These are phyloP conservation scores for Fonsecaea pedrosoi DNA, from an alignment of 2,329 filamentous ascomycete genomes.

Conservation along the genomic window DNA sequence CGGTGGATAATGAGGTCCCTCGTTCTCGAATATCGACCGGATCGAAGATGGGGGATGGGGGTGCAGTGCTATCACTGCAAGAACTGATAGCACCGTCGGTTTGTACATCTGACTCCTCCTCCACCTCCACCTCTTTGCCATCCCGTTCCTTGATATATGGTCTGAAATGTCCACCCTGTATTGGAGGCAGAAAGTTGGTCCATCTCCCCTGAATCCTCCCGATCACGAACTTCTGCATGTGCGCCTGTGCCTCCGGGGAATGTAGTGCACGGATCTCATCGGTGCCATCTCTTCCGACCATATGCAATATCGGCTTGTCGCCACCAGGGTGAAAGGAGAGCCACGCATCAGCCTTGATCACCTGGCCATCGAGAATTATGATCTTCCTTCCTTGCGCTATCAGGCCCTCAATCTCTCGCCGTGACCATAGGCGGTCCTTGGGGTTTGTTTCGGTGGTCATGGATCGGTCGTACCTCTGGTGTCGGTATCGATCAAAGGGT, in stretches of 20 bases:
- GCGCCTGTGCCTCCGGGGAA: slow-evolving; percentile 74
- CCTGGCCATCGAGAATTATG: slow-evolving; percentile 79
- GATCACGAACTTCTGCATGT: slow-evolving; percentile 83
- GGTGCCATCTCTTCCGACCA: slow-evolving; percentile 92
- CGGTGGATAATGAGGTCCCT: slow-evolving; percentile 60
- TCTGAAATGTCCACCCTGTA: slow-evolving; percentile 83
- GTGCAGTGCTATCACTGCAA: slow-evolving; percentile 43
- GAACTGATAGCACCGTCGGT: slow-evolving; percentile 33
- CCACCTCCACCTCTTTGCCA: slow-evolving; percentile 47
- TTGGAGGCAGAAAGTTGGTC: slow-evolving; percentile 87
- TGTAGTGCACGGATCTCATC: slow-evolving; percentile 92
- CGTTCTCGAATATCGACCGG: slow-evolving; percentile 51
- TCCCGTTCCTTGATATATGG: slow-evolving; percentile 42
- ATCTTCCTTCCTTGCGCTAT: slow-evolving; percentile 83
- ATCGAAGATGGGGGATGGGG: slow-evolving; percentile 74
- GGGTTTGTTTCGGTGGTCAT: slow-evolving; percentile 36
- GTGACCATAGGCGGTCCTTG: slow-evolving; percentile 61
- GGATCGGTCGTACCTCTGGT: background rate
- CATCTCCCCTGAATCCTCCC: slow-evolving; percentile 81
- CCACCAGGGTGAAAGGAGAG: slow-evolving; percentile 89
- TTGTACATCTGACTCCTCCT: slow-evolving; percentile 44
- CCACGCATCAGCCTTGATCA: slow-evolving; percentile 89
- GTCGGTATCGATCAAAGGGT: background rate
- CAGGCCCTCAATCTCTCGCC: slow-evolving; percentile 75
- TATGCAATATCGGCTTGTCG: slow-evolving; percentile 86